Percentiles rank a stretch among this genome's conserved stretches.
These are phyloP conservation scores for Epichloe aotearoae DNA, from an alignment of 2,329 filamentous ascomycete species.

Conservation along the genomic window DNA sequence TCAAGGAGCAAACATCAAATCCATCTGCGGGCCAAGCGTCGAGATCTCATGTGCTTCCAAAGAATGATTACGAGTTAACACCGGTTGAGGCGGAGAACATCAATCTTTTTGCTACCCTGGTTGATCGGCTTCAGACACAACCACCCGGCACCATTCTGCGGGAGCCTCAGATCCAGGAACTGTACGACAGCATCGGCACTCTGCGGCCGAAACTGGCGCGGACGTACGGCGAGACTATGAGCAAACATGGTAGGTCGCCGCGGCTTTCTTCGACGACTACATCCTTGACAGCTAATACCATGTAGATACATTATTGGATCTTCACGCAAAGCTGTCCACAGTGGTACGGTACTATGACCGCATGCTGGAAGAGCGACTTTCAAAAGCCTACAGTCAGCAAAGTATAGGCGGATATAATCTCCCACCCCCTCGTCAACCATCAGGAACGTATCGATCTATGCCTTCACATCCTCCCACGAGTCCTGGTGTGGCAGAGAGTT, in stretches of 20 bases:
- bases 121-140: constrained; percentile 89
- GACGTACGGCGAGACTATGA: constrained; percentile 98
- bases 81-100: constrained; percentile 95
- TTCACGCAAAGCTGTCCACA: constrained; percentile 89
- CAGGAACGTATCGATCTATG: constrained; percentile 60
- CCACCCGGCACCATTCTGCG: constrained; percentile 90
- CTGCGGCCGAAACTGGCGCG: constrained; percentile 85
- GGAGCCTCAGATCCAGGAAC: constrained; percentile 93
- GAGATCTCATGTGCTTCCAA: constrained; percentile 47
- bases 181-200: constrained; percentile 94
- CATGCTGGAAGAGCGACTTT: constrained; percentile 92
- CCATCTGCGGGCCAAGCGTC: constrained; percentile 21
- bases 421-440: constrained; percentile 36
- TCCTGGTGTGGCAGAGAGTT: constrained; percentile 56
- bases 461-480: constrained; percentile 36
- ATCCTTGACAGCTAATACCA: neutral
- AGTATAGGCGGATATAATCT: constrained; percentile 51
- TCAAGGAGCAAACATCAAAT: constrained; percentile 64
- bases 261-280: neutral
- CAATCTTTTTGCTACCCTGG: constrained; percentile 85
- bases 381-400: constrained; percentile 82
- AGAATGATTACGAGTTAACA: constrained; percentile 89
- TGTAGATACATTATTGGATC: constrained; percentile 76
- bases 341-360: constrained; percentile 96
- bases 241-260: constrained; percentile 72